phyloP scores from a whole-genome alignment of 106 monocot genomes.

The Agapanthus africanus region DNA sequence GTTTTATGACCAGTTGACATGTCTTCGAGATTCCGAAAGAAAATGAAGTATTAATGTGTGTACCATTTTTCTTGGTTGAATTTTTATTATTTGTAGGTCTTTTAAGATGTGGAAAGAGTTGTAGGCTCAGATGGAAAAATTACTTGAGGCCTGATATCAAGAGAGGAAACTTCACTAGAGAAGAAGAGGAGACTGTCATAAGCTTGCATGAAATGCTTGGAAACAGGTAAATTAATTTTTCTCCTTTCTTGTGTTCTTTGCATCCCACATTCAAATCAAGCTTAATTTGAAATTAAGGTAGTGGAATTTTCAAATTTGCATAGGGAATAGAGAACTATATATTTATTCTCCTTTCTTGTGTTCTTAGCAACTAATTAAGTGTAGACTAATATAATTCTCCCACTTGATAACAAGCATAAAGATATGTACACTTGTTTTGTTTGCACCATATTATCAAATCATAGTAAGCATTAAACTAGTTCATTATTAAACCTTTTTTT shows the following conservation, averaged over 20 bases:
- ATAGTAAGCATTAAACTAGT: not conserved
- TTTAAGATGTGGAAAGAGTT: constrained; percentile 21
- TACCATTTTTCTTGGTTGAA: too few species aligned
- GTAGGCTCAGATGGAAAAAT: constrained; percentile 20
- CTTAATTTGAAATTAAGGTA: too few species aligned
- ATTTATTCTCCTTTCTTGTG: too few species aligned
- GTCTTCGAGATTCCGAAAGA: too few species aligned
- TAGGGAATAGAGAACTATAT: too few species aligned
- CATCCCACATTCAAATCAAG: not conserved
- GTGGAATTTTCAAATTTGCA: too few species aligned
- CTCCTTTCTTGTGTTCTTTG: not conserved
- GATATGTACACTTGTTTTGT: not conserved
- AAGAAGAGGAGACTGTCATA: constrained; percentile 20
- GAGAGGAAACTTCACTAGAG: constrained; percentile 16
- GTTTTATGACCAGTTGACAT: not conserved
- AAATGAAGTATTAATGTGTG: too few species aligned
- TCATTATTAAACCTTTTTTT: too few species aligned
- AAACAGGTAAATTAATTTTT: constrained; percentile 5
- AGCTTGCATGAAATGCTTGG: constrained; percentile 18
- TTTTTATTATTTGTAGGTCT: constrained; percentile 8
- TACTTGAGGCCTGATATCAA: constrained; percentile 18
- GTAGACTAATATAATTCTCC: too few species aligned
- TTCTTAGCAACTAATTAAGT: too few species aligned
- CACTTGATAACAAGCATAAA: too few species aligned
- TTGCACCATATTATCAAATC: too few species aligned